Evolutionary conservation across 805 yeast genomes (phyloP).

Genomic region (Metschnikowia vanudenii): DNA sequence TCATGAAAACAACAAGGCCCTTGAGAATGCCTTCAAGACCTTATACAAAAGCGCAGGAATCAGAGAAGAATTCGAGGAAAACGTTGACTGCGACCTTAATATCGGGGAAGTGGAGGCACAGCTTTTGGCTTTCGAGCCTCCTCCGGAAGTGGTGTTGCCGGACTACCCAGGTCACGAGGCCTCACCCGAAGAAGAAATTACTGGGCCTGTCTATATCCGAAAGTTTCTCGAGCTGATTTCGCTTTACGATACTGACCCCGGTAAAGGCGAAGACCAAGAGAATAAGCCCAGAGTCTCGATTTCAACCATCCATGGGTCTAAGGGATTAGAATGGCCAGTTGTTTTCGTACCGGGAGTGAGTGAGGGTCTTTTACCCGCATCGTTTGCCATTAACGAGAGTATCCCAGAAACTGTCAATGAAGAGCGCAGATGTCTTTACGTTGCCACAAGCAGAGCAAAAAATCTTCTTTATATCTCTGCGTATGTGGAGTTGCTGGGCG

Average conservation of each 20-base stretch:
- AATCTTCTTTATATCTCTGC: slow-evolving; percentile 48
- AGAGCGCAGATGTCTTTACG: slow-evolving; percentile 83
- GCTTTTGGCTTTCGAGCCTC: slow-evolving; percentile 31
- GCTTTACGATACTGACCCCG: slow-evolving; percentile 22
- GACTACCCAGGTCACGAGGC: slow-evolving; percentile 7
- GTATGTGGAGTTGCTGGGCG: slow-evolving; percentile 17
- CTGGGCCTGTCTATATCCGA: slow-evolving; percentile 10
- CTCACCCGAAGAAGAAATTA: slow-evolving; percentile 12
- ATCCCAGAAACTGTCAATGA: slow-evolving; percentile 50
- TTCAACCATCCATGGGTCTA: slow-evolving; percentile 88
- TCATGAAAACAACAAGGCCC: background rate
- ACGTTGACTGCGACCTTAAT: slow-evolving; percentile 31
- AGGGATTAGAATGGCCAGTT: slow-evolving; percentile 94
- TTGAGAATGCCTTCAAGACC: slow-evolving; percentile 22
- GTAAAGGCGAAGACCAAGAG: slow-evolving; percentile 17
- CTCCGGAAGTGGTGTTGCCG: slow-evolving; percentile 22
- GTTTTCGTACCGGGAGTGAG: slow-evolving; percentile 77
- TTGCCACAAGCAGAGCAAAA: slow-evolving; percentile 85
- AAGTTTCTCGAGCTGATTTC: slow-evolving; percentile 18
- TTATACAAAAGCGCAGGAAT: slow-evolving; percentile 32
- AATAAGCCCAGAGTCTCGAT: slow-evolving; percentile 37
- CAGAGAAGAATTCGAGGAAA: slow-evolving; percentile 27
- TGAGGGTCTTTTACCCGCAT: slow-evolving; percentile 66
- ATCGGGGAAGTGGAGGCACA: slow-evolving; percentile 40
- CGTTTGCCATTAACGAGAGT: slow-evolving; percentile 38